phyloP scores from a whole-genome alignment of 441 rosid species.

The Populus hybrid region DNA sequence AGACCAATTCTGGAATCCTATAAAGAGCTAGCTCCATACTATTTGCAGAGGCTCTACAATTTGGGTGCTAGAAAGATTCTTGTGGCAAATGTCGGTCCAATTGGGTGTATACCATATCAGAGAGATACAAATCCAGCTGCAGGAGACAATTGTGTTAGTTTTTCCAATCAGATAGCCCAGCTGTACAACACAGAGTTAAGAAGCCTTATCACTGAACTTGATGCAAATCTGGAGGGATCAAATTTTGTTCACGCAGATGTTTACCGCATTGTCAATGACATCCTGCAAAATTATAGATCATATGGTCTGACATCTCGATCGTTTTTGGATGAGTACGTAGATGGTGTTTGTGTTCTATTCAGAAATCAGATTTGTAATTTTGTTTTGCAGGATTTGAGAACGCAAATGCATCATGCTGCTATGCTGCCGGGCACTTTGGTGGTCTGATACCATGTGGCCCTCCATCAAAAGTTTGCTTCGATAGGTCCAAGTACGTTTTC shows the following conservation, averaged over 20 bases:
- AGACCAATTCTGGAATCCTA: neutral
- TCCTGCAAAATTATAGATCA: slow-evolving; percentile 42
- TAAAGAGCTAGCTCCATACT: neutral
- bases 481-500: slow-evolving; percentile 62
- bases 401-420: slow-evolving; percentile 50
- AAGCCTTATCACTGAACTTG: slow-evolving; percentile 39
- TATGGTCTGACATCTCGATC: slow-evolving; percentile 33
- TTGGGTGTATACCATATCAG: slow-evolving; percentile 71
- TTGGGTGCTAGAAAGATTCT: slow-evolving; percentile 63
- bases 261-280: slow-evolving; percentile 46
- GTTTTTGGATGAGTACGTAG: no score
- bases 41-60: slow-evolving; percentile 53
- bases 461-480: slow-evolving; percentile 46
- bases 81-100: slow-evolving; percentile 57
- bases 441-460: slow-evolving; percentile 70
- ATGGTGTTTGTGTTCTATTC: neutral
- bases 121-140: slow-evolving; percentile 46
- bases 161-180: slow-evolving; percentile 51
- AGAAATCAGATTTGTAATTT: neutral
- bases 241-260: slow-evolving; percentile 47
- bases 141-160: slow-evolving; percentile 38
- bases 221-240: slow-evolving; percentile 35
- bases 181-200: slow-evolving; percentile 42
- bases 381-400: slow-evolving; percentile 54
- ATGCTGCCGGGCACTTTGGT: slow-evolving; percentile 43